Evolutionary conservation across 441 rosid genomes (phyloP).

Genomic region (Cnidoscolus chayamansa): DNA sequence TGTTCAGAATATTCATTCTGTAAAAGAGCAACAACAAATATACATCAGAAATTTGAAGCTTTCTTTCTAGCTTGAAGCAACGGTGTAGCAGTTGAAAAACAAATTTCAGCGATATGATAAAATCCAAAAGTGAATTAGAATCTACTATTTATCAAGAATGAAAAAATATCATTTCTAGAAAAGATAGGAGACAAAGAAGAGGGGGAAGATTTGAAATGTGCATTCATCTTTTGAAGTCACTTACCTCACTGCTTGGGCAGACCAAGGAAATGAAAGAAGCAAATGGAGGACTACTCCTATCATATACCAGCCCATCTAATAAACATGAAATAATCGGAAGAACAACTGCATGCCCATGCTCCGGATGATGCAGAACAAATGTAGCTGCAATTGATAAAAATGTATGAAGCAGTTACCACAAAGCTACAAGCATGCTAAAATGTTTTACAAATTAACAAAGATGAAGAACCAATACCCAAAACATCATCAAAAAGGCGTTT

Average conservation of each 20-base stretch:
- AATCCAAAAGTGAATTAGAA: slow-evolving; percentile 8
- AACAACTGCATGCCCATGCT: slow-evolving; percentile 95
- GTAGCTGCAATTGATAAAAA: slow-evolving; percentile 53
- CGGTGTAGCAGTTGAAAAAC: neutral
- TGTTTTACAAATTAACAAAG: neutral
- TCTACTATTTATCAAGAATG: neutral
- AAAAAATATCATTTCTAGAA: neutral
- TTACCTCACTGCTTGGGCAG: slow-evolving; percentile 81
- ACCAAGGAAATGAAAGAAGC: slow-evolving; percentile 94
- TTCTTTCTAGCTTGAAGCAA: slow-evolving; percentile 11
- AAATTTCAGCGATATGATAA: neutral
- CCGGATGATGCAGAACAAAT: slow-evolving; percentile 98
- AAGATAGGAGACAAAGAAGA: slow-evolving; percentile 9
- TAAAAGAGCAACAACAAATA: slow-evolving; percentile 18
- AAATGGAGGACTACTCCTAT: slow-evolving; percentile 72
- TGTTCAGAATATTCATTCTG: slow-evolving; percentile 98
- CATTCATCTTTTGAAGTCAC: slow-evolving; percentile 17
- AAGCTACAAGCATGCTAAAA: slow-evolving; percentile 10
- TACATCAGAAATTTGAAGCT: slow-evolving; percentile 6
- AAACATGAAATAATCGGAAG: slow-evolving; percentile 95
- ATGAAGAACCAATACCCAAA: slow-evolving; percentile 55
- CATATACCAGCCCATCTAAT: slow-evolving; percentile 89
- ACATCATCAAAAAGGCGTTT: slow-evolving; percentile 93
- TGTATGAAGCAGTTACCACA: slow-evolving; percentile 18
- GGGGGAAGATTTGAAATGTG: slow-evolving; percentile 12